phyloP scores from a whole-genome alignment of 1,284 basidiomycete genomes.

The Coriolopsis trogii region DNA sequence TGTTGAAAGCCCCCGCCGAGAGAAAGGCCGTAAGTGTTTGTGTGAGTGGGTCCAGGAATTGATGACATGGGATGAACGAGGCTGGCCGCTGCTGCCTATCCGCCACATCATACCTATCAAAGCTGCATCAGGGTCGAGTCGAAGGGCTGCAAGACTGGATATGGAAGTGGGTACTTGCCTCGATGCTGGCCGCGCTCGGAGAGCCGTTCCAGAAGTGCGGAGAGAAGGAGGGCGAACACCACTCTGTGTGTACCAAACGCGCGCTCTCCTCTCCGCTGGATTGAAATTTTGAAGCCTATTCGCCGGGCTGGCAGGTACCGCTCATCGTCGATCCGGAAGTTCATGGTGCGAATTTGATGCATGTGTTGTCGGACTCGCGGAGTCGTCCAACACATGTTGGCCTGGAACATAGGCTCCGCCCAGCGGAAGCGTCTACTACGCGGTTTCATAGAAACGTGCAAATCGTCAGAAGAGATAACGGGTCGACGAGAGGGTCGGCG shows the following conservation, averaged over 20 bases:
- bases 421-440: no score
- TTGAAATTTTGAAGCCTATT: background rate
- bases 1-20: background rate
- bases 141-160: background rate
- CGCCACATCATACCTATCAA: conserved; percentile 14
- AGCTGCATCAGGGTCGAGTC: conserved; percentile 5
- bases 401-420: no score
- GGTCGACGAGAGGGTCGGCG: no score
- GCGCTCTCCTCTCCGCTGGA: background rate
- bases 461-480: no score
- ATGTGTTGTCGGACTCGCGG: background rate
- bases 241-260: background rate
- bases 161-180: conserved; percentile 7
- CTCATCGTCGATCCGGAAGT: background rate
- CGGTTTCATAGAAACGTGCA: no score
- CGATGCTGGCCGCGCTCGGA: conserved; percentile 3
- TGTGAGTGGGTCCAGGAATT: conserved; percentile 18
- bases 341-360: background rate
- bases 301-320: background rate
- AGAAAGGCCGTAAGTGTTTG: conserved; percentile 11
- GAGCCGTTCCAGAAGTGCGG: conserved; percentile 2
- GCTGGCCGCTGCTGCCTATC: conserved; percentile 1
- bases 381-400: no score
- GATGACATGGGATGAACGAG: conserved; percentile 1
- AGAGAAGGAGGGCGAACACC: conserved; percentile 1